These are phyloP conservation scores for Teunomyces funiuensis DNA, from an alignment of 805 yeast genomes.

Conservation along the genomic window DNA sequence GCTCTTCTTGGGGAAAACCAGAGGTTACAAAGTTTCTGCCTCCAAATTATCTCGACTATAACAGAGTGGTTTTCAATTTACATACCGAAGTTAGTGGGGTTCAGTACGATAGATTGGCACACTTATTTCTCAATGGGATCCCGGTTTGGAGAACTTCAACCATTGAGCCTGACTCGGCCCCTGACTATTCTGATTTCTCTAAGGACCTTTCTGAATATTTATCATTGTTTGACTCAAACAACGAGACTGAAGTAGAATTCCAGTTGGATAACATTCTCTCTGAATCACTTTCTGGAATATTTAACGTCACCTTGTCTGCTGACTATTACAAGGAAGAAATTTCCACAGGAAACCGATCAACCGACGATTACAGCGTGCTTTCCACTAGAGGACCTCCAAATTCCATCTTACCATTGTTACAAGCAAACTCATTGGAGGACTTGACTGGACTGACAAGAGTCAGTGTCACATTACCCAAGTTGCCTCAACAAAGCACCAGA, in stretches of 20 bases:
- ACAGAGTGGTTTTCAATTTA: conserved; percentile 53
- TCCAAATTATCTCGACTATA: conserved; percentile 43
- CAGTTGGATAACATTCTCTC: conserved; percentile 66
- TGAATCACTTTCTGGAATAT: conserved; percentile 57
- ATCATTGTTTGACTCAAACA: conserved; percentile 45
- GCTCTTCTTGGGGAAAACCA: conserved; percentile 61
- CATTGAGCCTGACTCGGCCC: conserved; percentile 51
- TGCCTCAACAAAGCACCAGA: conserved; percentile 58
- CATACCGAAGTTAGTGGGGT: conserved; percentile 55
- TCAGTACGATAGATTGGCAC: conserved; percentile 66
- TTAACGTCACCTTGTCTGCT: conserved; percentile 52
- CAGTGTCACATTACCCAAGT: conserved; percentile 40
- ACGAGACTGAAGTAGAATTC: conserved; percentile 42
- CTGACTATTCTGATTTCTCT: conserved; percentile 46
- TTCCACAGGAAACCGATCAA: neutral
- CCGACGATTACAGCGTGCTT: conserved; percentile 19
- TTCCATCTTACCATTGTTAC: conserved; percentile 38
- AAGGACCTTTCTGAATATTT: conserved; percentile 67
- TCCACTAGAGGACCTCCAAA: conserved; percentile 37
- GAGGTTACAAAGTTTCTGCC: conserved; percentile 40
- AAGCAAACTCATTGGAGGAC: conserved; percentile 40
- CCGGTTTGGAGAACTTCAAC: conserved; percentile 89
- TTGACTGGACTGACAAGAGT: conserved; percentile 41
- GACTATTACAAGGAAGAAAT: conserved; percentile 43
- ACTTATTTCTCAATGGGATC: conserved; percentile 58